Evolutionary conservation across 2,329 filamentous ascomycete species (phyloP), one percentile per base, ranked within the genome.

Genomic region (Nigrospora sphaerica): DNA sequence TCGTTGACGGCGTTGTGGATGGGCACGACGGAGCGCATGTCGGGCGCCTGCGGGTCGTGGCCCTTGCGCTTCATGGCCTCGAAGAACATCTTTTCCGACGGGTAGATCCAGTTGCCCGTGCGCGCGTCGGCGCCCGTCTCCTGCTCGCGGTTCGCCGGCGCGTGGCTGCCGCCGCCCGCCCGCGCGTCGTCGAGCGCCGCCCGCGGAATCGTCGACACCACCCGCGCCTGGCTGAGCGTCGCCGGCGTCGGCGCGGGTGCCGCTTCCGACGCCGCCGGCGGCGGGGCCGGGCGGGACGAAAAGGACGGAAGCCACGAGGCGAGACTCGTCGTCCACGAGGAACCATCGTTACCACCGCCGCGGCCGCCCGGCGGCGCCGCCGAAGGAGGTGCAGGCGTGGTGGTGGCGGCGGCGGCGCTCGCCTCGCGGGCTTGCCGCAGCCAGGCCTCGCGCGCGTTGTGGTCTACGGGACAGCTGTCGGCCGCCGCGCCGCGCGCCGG

Each of bases 1-100:
- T 98, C 93, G 68, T 98, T 98, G 52, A 98, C 93, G 39, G 93
- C 93, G 64, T 98, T 98, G 70, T 98, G 93, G 58, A 97, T 97
- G 3, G 90, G 93, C 46, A 97, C 91, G 32, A 97, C 91, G 32
- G 87, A 87, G 59, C 80, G 84, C 85, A 96, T 96, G 67, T 95
- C 90, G 6, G 76, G 72, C 1, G 79, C 80, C 13, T 75, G 71
- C 31, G 79, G 83, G 50, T 83, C 80, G 70, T 90, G 85, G 38
- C 85, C 86, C 68, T 98, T 98, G 62, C 92, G 85, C 72, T 86
- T 82, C 82, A 98, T 92, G 39, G 93, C 93, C 41, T 95, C 88
- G 70, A 97, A 97, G 74, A 98, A 98, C 83, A 96, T 95, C 61
- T 88, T 86, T 65, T 97, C 92, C 0, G 87, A 93, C 0, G 93